Evolutionary conservation across 176 grass and related monocot genomes (phyloP).

Genomic region (Triticum dicoccoides): DNA sequence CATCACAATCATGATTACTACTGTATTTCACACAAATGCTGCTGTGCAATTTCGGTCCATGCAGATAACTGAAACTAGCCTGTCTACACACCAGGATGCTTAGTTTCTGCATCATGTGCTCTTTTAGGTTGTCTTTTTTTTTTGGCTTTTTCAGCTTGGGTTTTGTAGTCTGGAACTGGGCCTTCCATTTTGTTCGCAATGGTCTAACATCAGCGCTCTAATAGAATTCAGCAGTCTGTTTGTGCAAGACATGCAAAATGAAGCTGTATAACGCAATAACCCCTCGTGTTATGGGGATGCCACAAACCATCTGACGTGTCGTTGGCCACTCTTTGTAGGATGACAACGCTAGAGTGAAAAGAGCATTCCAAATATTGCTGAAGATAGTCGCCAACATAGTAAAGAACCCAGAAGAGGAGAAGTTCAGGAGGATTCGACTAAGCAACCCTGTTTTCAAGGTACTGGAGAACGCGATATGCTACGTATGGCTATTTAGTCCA

Average conservation of each 20-base stretch:
- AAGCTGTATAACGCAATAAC: background rate
- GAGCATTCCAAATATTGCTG: constrained; percentile 67
- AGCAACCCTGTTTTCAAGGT: constrained; percentile 74
- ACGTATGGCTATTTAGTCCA: background rate
- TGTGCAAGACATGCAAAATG: background rate
- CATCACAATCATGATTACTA: background rate
- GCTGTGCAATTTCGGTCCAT: background rate
- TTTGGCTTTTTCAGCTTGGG: background rate
- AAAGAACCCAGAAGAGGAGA: constrained; percentile 76
- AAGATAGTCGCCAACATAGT: constrained; percentile 58
- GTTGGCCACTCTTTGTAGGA: constrained; percentile 31
- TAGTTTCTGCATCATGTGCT: background rate
- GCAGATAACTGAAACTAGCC: background rate
- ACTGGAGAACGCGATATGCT: background rate
- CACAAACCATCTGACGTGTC: background rate
- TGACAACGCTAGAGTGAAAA: constrained; percentile 52
- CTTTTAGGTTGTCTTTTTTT: background rate
- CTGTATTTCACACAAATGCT: background rate
- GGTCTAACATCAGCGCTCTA: background rate
- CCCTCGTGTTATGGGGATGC: background rate
- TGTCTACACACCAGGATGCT: background rate
- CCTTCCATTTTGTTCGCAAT: background rate
- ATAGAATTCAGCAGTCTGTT: background rate
- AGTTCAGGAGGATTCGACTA: constrained; percentile 70
- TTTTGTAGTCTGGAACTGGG: background rate